Evolutionary conservation across 139 green algal genomes (phyloP).

Genomic region (Spirogloea muscicola): DNA sequence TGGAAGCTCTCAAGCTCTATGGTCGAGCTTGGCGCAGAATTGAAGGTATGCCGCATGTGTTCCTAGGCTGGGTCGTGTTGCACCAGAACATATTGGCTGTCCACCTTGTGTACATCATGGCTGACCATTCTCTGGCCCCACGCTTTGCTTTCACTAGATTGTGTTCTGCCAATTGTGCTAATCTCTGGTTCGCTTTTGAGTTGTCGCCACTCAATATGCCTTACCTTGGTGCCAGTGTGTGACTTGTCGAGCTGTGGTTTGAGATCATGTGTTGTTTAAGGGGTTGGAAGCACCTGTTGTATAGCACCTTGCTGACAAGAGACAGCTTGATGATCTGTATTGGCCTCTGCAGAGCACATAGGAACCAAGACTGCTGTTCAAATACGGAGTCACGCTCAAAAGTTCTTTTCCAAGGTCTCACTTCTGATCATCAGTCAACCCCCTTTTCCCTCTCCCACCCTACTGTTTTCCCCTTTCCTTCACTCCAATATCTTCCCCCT

Average conservation of each 20-base stretch:
- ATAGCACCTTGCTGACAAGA: no score
- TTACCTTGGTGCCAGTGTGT: not conserved
- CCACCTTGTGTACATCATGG: not conserved
- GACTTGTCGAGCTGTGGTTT: no score
- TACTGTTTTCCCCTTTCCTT: not conserved
- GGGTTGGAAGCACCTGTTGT: no score
- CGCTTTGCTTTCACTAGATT: not conserved
- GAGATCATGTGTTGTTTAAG: no score
- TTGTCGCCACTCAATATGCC: not conserved
- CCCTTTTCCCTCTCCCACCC: not conserved
- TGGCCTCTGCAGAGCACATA: slow-evolving; percentile 67
- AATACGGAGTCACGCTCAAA: slow-evolving; percentile 89
- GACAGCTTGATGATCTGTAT: not conserved
- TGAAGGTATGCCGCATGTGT: slow-evolving; percentile 47
- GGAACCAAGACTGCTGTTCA: slow-evolving; percentile 92
- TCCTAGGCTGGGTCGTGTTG: not conserved
- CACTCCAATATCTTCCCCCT: not conserved
- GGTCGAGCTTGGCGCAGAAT: slow-evolving; percentile 70
- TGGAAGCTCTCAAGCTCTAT: slow-evolving; percentile 80
- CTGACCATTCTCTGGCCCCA: no score
- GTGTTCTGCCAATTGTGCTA: not conserved
- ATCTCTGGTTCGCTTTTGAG: not conserved
- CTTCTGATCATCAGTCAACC: not conserved
- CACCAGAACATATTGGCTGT: no score
- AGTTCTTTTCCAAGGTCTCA: slow-evolving; percentile 55